Evolutionary conservation across 192 early-diverging fungal species (phyloP), one percentile per base, ranked within the genome.

Genomic region (Backusella tuberculispora): DNA sequence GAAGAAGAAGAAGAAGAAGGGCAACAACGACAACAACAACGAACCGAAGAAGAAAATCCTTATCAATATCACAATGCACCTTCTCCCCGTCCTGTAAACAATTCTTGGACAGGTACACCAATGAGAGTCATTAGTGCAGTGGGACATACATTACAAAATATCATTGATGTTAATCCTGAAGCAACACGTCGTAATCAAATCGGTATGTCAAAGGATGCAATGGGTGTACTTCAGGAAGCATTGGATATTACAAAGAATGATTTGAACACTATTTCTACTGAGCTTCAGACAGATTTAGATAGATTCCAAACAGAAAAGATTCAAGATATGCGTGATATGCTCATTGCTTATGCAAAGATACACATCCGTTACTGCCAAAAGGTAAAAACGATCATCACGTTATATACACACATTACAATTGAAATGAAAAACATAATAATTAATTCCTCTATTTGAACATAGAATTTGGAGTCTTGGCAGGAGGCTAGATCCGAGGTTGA

Each of bases 161-260:
- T 98, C 74, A 96, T 98, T 83, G 97, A 98, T 80, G 95, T 96
- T 6, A 97, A 99, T 80, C 96, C 96, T 1, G 94, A 94, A 45
- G 88, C 91, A 24, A 94, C 95, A 44, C 88, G 96, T 10, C 90
- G 95, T 63, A 93, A 92, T 80, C 93, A 91, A 69, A 96, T 99
- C 48, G 93, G 94, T 17, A 93, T 91, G 44, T 92, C 95, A 5
- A 89, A 90, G 19, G 97, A 98, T 74, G 81, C 86, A 21, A 96
- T 98, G 69, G 82, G 78, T 47, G 76, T 87, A 64, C 63, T 73
- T n/a, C 72, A 73, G 37, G 43, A 91, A 74, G 90, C 96, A 42
- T 81, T 94, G 64, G 90, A 92, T 79, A 86, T 87, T 17, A 87
- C 90, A 50, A 86, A 85, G 40, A 83, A 87, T 15, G 94, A 96